phyloP scores from a whole-genome alignment of 768 basidiomycete species.

The Mycena olivaceomarginata region DNA sequence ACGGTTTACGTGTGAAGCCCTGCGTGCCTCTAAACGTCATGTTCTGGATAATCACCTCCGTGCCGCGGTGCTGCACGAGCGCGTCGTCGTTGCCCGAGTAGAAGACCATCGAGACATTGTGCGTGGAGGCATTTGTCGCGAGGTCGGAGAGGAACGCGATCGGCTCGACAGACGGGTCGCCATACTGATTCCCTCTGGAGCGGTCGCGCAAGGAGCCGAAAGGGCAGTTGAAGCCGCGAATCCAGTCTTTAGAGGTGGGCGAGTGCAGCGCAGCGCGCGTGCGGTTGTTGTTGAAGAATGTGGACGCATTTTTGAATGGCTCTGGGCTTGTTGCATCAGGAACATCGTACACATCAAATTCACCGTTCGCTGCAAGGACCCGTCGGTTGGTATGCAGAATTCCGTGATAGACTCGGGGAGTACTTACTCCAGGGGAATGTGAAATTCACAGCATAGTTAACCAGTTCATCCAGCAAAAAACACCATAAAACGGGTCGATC shows the following conservation, averaged over 20 bases:
- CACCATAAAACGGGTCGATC: constrained; percentile 64
- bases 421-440: constrained; percentile 59
- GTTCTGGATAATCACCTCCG: constrained; percentile 66
- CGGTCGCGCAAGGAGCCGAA: constrained; percentile 36
- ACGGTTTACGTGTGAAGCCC: constrained; percentile 69
- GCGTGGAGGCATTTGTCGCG: constrained; percentile 65
- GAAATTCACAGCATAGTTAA: constrained; percentile 73
- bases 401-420: not conserved
- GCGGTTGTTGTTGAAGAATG: constrained; percentile 55
- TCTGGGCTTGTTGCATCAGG: constrained; percentile 65
- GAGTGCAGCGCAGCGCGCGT: constrained; percentile 71
- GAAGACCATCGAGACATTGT: constrained; percentile 59
- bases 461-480: constrained; percentile 67
- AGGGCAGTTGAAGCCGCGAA: constrained; percentile 43
- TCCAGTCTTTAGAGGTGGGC: constrained; percentile 60
- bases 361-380: constrained; percentile 32
- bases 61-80: constrained; percentile 65
- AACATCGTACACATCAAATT: constrained; percentile 53
- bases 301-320: constrained; percentile 34
- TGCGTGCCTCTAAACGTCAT: constrained; percentile 73
- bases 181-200: constrained; percentile 30
- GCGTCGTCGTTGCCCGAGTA: constrained; percentile 53
- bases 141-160: constrained; percentile 68
- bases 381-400: not conserved
- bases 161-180: constrained; percentile 55